Evolutionary conservation across 2,329 filamentous ascomycete species (phyloP), one percentile per base, ranked within the genome.

Genomic region (Phyllachora maydis): DNA sequence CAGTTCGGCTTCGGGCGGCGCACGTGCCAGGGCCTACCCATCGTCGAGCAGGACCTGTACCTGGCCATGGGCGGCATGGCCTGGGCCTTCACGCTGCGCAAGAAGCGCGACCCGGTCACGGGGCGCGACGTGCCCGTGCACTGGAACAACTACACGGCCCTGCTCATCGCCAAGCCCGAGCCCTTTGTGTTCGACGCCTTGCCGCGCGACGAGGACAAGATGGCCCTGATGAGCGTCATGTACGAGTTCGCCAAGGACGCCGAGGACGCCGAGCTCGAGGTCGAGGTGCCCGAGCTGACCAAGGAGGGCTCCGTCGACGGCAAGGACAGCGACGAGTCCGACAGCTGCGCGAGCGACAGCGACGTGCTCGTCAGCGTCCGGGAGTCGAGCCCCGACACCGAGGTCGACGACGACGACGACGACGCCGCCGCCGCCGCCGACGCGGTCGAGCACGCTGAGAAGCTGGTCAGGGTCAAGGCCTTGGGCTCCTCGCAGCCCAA

Each of bases 1-100:
- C 32, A 38, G 23, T 58, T 61, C 29, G 56, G 55, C 0, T 58
- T 54, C 28, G 56, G 56, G 1, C 39, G 54, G 4, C 40, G 57
- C 4, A 43, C 52, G 1, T 48, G 46, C 16, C 47, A 39, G 16
- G 40, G 40, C n/a, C 22, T 37, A 7, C 33, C 35, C 14, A 32
- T 42, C 21, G 39, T 39, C 6, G 40, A 42, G 25, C 35, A 39
- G 17, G 34, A 39, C 16, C 26, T 42, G 7, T 35, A 34, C 15
- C 30, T 40, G 6, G 29, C 33, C 27, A 34, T 38, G 28, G 37
- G 35, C 23, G 34, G 36, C 11, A 23, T 39, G 18, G 35, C 36
- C 5, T 39, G 36, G 36, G 38, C 30, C 2, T 35, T 35, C 13
- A 23, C 32, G 24, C 30, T 40, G n/a, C 24, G 24, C 26, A 36